phyloP scores from a whole-genome alignment of 257 asterid species.

The Eucommia ulmoides region DNA sequence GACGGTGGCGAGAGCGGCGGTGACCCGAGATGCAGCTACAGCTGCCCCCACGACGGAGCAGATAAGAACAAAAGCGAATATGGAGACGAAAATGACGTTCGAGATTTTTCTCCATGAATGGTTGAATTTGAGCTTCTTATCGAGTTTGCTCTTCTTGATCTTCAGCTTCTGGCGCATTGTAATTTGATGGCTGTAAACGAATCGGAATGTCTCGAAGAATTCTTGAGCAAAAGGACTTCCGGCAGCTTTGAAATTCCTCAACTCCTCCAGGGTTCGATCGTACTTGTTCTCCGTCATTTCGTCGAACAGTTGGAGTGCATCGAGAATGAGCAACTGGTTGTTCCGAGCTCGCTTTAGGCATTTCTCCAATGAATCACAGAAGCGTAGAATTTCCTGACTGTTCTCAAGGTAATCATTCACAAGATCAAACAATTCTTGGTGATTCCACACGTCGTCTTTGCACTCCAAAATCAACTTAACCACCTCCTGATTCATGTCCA shows the following conservation, averaged over 20 bases:
- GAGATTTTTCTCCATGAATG: conserved; percentile 86
- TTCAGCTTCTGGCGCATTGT: conserved; percentile 77
- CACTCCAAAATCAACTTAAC: conserved; percentile 83
- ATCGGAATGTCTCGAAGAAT: conserved; percentile 56
- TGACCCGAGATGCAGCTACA: conserved; percentile 84
- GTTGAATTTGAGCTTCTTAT: conserved; percentile 50
- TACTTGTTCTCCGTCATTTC: conserved; percentile 51
- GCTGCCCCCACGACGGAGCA: conserved; percentile 97
- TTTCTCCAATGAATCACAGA: conserved; percentile 62
- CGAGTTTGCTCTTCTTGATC: conserved; percentile 61
- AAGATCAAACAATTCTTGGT: conserved; percentile 64
- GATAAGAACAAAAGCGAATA: conserved; percentile 74
- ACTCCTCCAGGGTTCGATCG: conserved; percentile 43
- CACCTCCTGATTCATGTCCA: conserved; percentile 84
- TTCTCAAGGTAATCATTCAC: conserved; percentile 80
- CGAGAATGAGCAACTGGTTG: conserved; percentile 56
- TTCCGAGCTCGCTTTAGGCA: conserved; percentile 63
- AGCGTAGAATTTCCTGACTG: conserved; percentile 64
- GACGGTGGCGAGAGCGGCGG: conserved; percentile 85
- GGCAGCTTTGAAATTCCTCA: conserved; percentile 52
- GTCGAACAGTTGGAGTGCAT: conserved; percentile 62
- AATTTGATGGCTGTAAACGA: conserved; percentile 66
- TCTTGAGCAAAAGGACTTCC: conserved; percentile 86
- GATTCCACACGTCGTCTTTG: conserved; percentile 89
- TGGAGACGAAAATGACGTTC: conserved; percentile 59